Evolutionary conservation across 805 yeast genomes (phyloP), one percentile per base, ranked within the genome.

Genomic region (Lachancea lanzarotensis): DNA sequence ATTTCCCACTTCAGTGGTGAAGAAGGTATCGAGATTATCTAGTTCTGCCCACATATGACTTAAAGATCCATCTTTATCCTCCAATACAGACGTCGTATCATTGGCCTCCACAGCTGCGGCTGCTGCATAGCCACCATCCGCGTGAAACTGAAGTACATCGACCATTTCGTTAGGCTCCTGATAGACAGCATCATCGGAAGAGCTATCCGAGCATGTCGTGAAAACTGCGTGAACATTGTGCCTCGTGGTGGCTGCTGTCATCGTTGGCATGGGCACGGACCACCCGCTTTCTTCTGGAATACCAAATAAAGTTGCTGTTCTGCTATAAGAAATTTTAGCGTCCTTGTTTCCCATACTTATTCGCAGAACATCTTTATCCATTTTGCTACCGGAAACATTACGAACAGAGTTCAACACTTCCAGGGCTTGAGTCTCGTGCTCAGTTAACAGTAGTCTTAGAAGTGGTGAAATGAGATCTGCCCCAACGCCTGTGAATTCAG

Each of bases 211-310:
- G 58, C 97, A 91, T 0, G 96, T 86, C 26, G 89, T 80, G 59
- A 86, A 93, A 2, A 93, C 98, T 0, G 98, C 90, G 63, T 93
- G 98, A 1, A 93, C 95, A 57, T 93, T 93, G 59, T 86, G 87
- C 52, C 97, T 71, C 1, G 98, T 86, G 13, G 85, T 77, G 0
- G 95, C 84, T 0, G 96, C 88, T 1, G 93, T 82, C 35, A 88
- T 79, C 0, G 91, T 86, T 2, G 98, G 96, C 91, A 86, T 84
- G 1, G 98, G 95, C 40, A 95, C 81, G 0, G 96, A 82, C 99
- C 99, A 93, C 1, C 99, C 99, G 56, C 84, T 81, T 11, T 86
- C 95, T 25, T 66, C 70, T 0, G 98, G 98, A 19, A 91, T 81
- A 13, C 98, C 98, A 68, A 89, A 95, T 45, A 93, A 69, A 0